phyloP scores from a whole-genome alignment of 129 eudicot species.

The sunflower (Helianthus annuus) region HanXRQr2.0-SUNRISE NC_035441.2:186730107-186730606 shows the following conservation, averaged over 20 bases:
- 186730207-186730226: neutral
- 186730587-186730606: slow-evolving; percentile 46
- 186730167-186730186: neutral
- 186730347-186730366: slow-evolving; percentile 42
- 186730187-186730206: neutral
- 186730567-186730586: slow-evolving; percentile 24
- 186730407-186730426: neutral
- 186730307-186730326: slow-evolving; percentile 73
- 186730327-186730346: slow-evolving; percentile 50
- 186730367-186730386: slow-evolving; percentile 42
- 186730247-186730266: slow-evolving; percentile 57
- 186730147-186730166: neutral
- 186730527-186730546: slow-evolving; percentile 43
- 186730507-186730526: slow-evolving; percentile 44
- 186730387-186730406: neutral
- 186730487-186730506: slow-evolving; percentile 37
- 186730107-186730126: neutral
- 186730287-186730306: slow-evolving; percentile 39
- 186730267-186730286: slow-evolving; percentile 42
- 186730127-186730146: neutral
- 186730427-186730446: neutral
- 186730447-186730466: neutral
- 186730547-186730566: slow-evolving; percentile 1
- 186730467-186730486: no score
- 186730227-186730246: slow-evolving; percentile 10